Evolutionary conservation across 179 eudicot genomes (phyloP).

Genomic region (Actinidia chinensis): DNA sequence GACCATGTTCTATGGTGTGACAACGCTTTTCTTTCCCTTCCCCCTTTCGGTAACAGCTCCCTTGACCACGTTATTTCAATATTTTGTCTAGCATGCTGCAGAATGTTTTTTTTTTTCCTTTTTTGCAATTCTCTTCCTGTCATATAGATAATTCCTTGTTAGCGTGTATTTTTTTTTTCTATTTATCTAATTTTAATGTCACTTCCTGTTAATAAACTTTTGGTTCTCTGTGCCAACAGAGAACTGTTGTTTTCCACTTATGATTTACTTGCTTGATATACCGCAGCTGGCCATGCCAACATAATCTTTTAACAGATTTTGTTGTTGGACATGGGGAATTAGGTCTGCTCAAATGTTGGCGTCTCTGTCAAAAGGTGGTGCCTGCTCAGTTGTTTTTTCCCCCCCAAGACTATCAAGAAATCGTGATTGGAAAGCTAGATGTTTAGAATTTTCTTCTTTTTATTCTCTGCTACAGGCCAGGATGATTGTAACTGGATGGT

Average conservation of each 20-base stretch:
- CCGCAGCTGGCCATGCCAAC: slow-evolving; percentile 99
- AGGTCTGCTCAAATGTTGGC: slow-evolving; percentile 97
- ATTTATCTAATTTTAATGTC: neutral
- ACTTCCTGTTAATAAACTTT: neutral
- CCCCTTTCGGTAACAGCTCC: neutral
- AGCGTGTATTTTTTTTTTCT: neutral
- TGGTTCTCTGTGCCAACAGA: neutral
- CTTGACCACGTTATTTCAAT: neutral
- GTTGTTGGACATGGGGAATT: slow-evolving; percentile 98
- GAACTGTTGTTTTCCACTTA: neutral
- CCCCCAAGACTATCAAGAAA: neutral
- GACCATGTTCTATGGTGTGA: neutral
- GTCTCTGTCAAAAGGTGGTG: slow-evolving; percentile 65
- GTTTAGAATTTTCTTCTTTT: neutral
- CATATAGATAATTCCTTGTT: neutral
- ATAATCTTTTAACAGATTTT: slow-evolving; percentile 93
- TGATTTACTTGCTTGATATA: slow-evolving; percentile 11
- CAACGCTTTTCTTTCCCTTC: neutral
- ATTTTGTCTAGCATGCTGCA: neutral
- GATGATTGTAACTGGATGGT: slow-evolving; percentile 89
- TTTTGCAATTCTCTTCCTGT: too few relatives aligned
- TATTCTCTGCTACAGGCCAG: slow-evolving; percentile 54
- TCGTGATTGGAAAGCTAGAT: neutral
- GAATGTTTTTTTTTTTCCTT: neutral
- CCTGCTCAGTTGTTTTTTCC: slow-evolving; percentile 18